Conservation (phyloP, 2,329 filamentous ascomycete genomes). For the Drechslerella stenobrocha region DNA sequence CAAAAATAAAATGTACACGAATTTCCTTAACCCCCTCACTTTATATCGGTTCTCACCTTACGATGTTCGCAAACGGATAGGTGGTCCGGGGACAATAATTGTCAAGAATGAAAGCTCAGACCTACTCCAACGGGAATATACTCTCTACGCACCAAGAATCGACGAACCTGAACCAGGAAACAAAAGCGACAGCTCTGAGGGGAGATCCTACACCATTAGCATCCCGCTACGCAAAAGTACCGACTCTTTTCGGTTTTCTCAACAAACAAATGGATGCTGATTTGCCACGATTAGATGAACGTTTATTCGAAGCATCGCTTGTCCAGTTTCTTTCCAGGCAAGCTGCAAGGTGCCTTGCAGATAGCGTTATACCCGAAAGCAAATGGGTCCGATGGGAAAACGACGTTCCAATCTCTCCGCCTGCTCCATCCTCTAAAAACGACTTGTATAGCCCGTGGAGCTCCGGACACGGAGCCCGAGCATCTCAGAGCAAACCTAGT, state of each 20-base stretch:
- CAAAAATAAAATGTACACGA: conserved; percentile 43
- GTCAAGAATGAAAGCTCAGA: conserved; percentile 45
- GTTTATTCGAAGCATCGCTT: conserved; percentile 38
- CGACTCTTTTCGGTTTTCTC: too few species aligned
- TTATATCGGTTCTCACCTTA: too few species aligned
- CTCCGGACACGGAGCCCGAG: conserved; percentile 5
- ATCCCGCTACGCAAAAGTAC: conserved; percentile 44
- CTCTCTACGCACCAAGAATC: conserved; percentile 38
- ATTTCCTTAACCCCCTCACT: too few species aligned
- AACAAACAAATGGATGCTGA: too few species aligned
- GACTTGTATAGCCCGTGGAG: conserved; percentile 16
- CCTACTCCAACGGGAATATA: conserved; percentile 36
- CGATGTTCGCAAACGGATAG: not conserved
- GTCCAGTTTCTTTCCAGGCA: conserved; percentile 36
- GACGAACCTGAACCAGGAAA: conserved; percentile 30
- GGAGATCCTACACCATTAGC: conserved; percentile 36
- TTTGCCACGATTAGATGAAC: conserved; percentile 19
- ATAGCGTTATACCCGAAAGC: conserved; percentile 40
- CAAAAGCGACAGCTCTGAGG: conserved; percentile 19
- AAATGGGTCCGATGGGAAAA: conserved; percentile 47
- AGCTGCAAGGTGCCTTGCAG: conserved; percentile 37
- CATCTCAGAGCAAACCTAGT: conserved; percentile 15
- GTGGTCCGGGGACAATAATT: conserved; percentile 39
- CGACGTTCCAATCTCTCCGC: not conserved
- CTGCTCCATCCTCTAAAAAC: not conserved